Evolutionary conservation across 2,329 filamentous ascomycete genomes (phyloP).

Genomic region (Trichoderma endophyticum): DNA sequence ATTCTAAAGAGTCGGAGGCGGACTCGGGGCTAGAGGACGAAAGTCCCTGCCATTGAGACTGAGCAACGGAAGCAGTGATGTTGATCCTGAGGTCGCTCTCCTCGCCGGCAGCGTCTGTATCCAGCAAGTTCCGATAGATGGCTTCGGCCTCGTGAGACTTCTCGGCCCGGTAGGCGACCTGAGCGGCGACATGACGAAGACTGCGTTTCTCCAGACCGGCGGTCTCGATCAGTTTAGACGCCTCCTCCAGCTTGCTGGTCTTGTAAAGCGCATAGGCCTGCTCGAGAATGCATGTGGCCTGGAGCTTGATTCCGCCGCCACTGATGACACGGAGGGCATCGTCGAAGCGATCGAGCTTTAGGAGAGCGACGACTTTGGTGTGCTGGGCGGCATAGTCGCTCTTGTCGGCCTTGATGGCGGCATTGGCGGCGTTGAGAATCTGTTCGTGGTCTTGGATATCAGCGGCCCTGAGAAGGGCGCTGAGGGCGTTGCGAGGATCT

Average conservation of each 20-base stretch:
- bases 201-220: constrained; percentile 32
- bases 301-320: constrained; percentile 58
- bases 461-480: constrained; percentile 52
- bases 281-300: constrained; percentile 62
- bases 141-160: constrained; percentile 64
- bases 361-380: constrained; percentile 68
- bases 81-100: constrained; percentile 77
- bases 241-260: constrained; percentile 64
- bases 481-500: constrained; percentile 50
- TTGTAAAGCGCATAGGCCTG: constrained; percentile 84
- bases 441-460: constrained; percentile 70
- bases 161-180: constrained; percentile 71
- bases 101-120: constrained; percentile 44
- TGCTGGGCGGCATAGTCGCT: constrained; percentile 59
- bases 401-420: constrained; percentile 60
- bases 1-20: constrained; percentile 59
- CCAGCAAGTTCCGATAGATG: constrained; percentile 60
- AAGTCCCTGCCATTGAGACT: constrained; percentile 66
- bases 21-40: constrained; percentile 40
- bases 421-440: constrained; percentile 62
- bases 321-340: constrained; percentile 70
- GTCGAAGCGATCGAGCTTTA: constrained; percentile 79
- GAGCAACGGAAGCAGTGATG: constrained; percentile 65
- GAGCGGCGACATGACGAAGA: constrained; percentile 56
- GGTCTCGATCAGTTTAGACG: constrained; percentile 46